These are phyloP conservation scores for Mortierella sp. DNA, from an alignment of 371 early-diverging fungal species.

Conservation along the genomic window DNA sequence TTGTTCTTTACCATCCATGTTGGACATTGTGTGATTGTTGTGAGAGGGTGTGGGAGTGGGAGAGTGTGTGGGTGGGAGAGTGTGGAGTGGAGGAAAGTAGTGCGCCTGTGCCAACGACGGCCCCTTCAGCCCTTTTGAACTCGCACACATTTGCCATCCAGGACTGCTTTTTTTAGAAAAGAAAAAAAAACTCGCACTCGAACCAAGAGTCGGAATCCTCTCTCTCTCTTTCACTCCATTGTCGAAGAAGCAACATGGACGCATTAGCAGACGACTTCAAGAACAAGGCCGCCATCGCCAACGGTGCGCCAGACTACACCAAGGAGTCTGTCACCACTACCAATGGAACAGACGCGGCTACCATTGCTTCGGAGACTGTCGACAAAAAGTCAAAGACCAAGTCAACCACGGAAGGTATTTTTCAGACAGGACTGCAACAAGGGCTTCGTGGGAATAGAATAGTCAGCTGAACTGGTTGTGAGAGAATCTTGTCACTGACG, in stretches of 20 bases:
- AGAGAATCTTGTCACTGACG: neutral
- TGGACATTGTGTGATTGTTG: conserved; percentile 12
- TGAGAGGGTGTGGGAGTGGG: neutral
- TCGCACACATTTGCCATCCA: too few species aligned
- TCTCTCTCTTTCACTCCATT: neutral
- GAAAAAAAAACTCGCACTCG: neutral
- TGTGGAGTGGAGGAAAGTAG: neutral
- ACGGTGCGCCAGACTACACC: neutral
- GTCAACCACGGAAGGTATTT: neutral
- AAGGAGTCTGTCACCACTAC: neutral
- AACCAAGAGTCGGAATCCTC: neutral
- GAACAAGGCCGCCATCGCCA: conserved; percentile 16
- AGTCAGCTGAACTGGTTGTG: neutral
- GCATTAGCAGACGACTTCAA: conserved; percentile 29
- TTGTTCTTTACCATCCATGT: conserved; percentile 11
- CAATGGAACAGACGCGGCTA: neutral
- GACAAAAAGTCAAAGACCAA: neutral
- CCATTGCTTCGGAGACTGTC: conserved; percentile 10
- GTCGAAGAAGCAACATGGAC: conserved; percentile 37
- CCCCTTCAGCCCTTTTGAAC: neutral
- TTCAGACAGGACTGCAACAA: neutral
- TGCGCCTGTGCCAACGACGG: neutral
- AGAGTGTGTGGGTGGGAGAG: neutral
- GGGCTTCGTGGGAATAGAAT: neutral
- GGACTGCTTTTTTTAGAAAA: neutral